Evolutionary conservation across 768 basidiomycete species (phyloP).

Genomic region (Wakefieldia striispora): DNA sequence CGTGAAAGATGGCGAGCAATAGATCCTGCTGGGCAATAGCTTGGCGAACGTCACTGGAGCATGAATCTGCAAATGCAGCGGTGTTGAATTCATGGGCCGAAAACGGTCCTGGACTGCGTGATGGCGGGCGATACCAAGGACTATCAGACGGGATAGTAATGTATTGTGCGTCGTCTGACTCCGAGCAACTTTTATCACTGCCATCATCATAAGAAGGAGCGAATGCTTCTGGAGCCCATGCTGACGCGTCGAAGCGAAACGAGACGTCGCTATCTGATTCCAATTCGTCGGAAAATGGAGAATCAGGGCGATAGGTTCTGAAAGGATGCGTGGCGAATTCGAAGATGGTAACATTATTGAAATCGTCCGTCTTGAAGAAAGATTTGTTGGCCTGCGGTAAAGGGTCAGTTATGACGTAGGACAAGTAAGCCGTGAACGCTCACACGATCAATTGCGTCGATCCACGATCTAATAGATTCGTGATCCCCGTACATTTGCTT

Average conservation of each 20-base stretch:
- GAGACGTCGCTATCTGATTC: conserved; percentile 20
- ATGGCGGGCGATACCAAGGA: conserved; percentile 36
- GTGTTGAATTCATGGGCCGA: conserved; percentile 18
- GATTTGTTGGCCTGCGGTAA: conserved; percentile 14
- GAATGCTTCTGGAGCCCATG: conserved; percentile 20
- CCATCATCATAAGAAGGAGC: conserved; percentile 15
- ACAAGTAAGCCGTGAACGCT: conserved; percentile 1
- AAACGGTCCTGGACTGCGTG: conserved; percentile 26
- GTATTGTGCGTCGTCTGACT: conserved; percentile 35
- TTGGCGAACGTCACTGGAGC: conserved; percentile 33
- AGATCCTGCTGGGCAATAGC: conserved; percentile 33
- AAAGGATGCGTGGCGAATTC: conserved; percentile 21
- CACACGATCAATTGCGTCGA: conserved; percentile 24
- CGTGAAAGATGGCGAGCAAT: conserved; percentile 32
- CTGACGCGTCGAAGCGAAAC: conserved; percentile 13
- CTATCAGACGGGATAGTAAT: conserved; percentile 39
- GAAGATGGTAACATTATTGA: conserved; percentile 4
- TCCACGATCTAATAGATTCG: conserved; percentile 28
- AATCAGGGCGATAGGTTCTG: conserved; percentile 9
- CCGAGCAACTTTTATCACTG: conserved; percentile 21
- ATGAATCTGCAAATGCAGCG: conserved; percentile 23
- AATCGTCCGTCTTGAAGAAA: conserved; percentile 1
- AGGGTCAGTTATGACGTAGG: not conserved
- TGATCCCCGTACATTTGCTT: conserved; percentile 25
- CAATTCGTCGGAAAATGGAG: conserved; percentile 23